Evolutionary conservation across 2,329 filamentous ascomycete genomes (phyloP), one percentile per base, ranked within the genome.

Genomic region (Epichloe glyceriae): DNA sequence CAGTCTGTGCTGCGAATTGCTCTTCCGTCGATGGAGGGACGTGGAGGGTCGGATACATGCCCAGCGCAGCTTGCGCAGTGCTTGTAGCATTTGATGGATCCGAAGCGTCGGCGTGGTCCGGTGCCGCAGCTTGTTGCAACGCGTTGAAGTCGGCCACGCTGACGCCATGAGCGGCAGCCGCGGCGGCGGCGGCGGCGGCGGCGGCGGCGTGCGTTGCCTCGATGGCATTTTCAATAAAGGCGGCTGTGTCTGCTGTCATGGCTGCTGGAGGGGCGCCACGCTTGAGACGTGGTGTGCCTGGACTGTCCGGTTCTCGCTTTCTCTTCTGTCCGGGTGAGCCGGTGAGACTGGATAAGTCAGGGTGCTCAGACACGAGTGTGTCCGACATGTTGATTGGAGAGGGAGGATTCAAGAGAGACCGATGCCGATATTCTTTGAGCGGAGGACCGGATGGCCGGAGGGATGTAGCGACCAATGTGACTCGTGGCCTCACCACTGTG

Each of bases 41-140:
- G 55, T 80, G 77, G 3, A 81, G 66, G 2, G 76, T 78, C 5
- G 78, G 78, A 59, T 79, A 81, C 71, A 81, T 78, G 51, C 73
- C 73, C 3, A 81, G 66, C 30, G 78, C 78, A 12, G 78, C 78
- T 40, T 79, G 78, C 5, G 78, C 78, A 14, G 78, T 81, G 57
- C 71, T 80, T 4, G 78, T 78, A 19, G 76, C 78, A 58, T 73
- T 76, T 50, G 72, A 67, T 11, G 73, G 70, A 55, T 79, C 74
- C 12, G 73, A 61, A 10, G 69, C 62, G 48, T 75, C 74, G 12
- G 67, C 64, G 54, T 76, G 73, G 17, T 75, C 66, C 22, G 62
- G 66, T 43, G 66, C 64, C 5, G 75, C 68, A 10, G 76, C 76
- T 58, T 79, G 76, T 55, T 78, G 75, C 5, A 80, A 70, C 34